These are phyloP conservation scores for Plenodomus lindquistii DNA, from an alignment of 2,329 filamentous ascomycete species.

Conservation along the genomic window DNA sequence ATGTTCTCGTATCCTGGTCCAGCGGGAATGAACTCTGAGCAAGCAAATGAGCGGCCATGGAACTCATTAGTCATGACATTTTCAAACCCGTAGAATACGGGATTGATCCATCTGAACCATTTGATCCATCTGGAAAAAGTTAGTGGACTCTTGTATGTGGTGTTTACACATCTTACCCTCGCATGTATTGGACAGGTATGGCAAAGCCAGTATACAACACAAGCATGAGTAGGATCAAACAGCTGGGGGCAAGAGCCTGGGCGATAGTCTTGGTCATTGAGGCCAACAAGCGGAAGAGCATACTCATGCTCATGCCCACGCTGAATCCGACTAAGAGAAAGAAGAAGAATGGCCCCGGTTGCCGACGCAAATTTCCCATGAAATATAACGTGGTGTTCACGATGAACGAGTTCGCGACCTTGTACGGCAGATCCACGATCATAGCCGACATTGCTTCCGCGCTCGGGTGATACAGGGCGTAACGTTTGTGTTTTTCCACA, in stretches of 20 bases:
- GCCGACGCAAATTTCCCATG: slow-evolving; percentile 74
- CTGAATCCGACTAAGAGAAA: slow-evolving; percentile 65
- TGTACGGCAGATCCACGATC: slow-evolving; percentile 80
- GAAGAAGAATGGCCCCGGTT: slow-evolving; percentile 77
- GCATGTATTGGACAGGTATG: slow-evolving; percentile 64
- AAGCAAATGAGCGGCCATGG: slow-evolving; percentile 22
- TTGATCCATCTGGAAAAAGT: slow-evolving; percentile 37
- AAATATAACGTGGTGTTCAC: slow-evolving; percentile 85
- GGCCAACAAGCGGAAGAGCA: slow-evolving; percentile 78
- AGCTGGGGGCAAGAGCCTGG: slow-evolving; percentile 58
- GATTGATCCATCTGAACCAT: slow-evolving; percentile 69
- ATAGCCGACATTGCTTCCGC: slow-evolving; percentile 82
- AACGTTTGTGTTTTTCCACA: slow-evolving; percentile 82
- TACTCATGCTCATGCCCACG: slow-evolving; percentile 74
- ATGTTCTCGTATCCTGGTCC: slow-evolving; percentile 42
- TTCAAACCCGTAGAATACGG: slow-evolving; percentile 77
- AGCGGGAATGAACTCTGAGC: slow-evolving; percentile 44
- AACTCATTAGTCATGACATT: slow-evolving; percentile 75
- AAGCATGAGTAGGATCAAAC: slow-evolving; percentile 62
- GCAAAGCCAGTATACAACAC: slow-evolving; percentile 69
- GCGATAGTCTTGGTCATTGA: slow-evolving; percentile 68
- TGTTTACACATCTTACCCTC: slow-evolving; percentile 9
- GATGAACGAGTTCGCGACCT: slow-evolving; percentile 67
- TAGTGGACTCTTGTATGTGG: background rate
- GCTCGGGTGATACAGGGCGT: slow-evolving; percentile 86